Base-by-base conservation (phyloP, 129 eudicot genomes). In the Mikania micrantha region DNA sequence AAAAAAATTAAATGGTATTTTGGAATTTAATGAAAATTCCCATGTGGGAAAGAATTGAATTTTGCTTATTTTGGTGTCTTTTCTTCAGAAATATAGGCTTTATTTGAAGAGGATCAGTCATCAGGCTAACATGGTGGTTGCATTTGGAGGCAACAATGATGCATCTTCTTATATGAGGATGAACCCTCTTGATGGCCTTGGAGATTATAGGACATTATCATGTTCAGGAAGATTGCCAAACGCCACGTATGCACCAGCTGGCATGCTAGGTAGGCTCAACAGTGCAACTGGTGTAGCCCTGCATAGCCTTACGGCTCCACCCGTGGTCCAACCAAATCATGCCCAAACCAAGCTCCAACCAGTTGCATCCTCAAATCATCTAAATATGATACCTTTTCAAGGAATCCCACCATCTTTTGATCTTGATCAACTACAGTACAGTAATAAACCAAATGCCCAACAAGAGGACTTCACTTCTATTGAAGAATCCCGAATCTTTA, bases 51-150 rank as follows among this genome's bases (percentile, higher is more conserved):
- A 52, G 9, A 34, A 29, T 61, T 20, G 29, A 45, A 36, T 45
- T 19, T 66, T 67, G 74, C 57, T 25, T 29, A 47, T 57, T 56
- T 85, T 32, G 32, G 57, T 71, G 3, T 57, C 38, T 27, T 73
- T 22, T 53, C n/a, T 70, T 68, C 90, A 90, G 97, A 90, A 90
- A 74, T 90, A 90, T 56, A 66, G 97, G 77, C 95, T 90, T 72
- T 90, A 84, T 80, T 69, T 90, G 58, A 90, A 84, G 81, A 80
- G 97, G 58, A 90, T 90, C 61, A 86, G 95, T 72, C 97, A 90
- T 66, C 96, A 88, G 81, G 84, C 90, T 53, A 85, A 88, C 81
- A 76, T 89, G 87, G 85, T 76, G 73, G 87, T 80, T 61, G 88
- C 90, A 24, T 73, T 88, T 34, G 89, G 98, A 15, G 85, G 84